Evolutionary conservation across 1,139 yeast genomes (phyloP).

Genomic region (Saccharomyces hybrid): DNA sequence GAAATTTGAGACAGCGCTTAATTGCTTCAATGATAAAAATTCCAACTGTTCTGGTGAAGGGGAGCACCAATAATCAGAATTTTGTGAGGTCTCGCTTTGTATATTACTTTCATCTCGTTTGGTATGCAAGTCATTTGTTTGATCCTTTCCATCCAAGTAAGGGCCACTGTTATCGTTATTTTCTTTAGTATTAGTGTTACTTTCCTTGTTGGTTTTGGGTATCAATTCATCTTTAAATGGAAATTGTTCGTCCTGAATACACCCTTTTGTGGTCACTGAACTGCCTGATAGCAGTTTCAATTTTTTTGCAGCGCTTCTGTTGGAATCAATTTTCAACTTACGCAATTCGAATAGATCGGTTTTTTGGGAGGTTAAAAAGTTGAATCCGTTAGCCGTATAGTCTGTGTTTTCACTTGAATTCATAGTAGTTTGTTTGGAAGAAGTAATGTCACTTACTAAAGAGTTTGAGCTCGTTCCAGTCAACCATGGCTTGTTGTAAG

Average conservation of each 20-base stretch:
- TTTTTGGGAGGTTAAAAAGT: slow-evolving; percentile 9
- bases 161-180: too few species aligned
- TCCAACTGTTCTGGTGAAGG: slow-evolving; percentile 57
- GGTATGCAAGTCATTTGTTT: neutral
- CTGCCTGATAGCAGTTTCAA: slow-evolving; percentile 31
- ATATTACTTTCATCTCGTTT: neutral
- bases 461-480: slow-evolving; percentile 2
- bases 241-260: slow-evolving; percentile 19
- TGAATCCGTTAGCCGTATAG: slow-evolving; percentile 5
- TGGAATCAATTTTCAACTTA: slow-evolving; percentile 33
- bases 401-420: neutral
- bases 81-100: slow-evolving; percentile 3
- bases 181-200: neutral
- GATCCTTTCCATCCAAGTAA: neutral
- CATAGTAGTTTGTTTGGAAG: neutral
- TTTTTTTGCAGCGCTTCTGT: slow-evolving; percentile 35
- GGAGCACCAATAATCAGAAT: slow-evolving; percentile 69
- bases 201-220: neutral
- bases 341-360: slow-evolving; percentile 21
- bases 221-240: neutral
- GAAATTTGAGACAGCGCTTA: slow-evolving; percentile 57
- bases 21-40: slow-evolving; percentile 41
- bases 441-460: neutral
- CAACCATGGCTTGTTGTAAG: slow-evolving; percentile 19
- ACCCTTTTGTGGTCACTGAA: slow-evolving; percentile 27